A percentile compares a stretch with the other conserved stretches of the same genome.
Evolutionary conservation across 768 basidiomycete species (phyloP).

Genomic region (Gyrodon lividus): DNA sequence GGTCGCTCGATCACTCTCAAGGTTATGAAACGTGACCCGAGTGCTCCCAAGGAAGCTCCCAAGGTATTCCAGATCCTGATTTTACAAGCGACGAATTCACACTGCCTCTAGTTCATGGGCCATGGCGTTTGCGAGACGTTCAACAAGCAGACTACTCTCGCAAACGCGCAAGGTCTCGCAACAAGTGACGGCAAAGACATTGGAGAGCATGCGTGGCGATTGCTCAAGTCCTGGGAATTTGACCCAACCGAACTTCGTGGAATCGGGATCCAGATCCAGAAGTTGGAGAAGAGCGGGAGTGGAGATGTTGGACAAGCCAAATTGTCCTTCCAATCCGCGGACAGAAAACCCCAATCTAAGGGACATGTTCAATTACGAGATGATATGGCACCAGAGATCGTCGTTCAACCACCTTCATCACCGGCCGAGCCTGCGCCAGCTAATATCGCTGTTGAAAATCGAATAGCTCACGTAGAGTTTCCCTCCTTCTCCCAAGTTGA

Average conservation of each 20-base stretch:
- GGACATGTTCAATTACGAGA: background rate
- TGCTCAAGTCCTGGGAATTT: conserved; percentile 71
- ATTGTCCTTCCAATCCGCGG: conserved; percentile 52
- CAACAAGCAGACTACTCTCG: conserved; percentile 68
- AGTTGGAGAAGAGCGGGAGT: conserved; percentile 59
- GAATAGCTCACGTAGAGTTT: conserved; percentile 37
- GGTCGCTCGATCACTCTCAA: conserved; percentile 83
- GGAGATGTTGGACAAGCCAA: conserved; percentile 54
- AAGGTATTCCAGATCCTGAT: conserved; percentile 54
- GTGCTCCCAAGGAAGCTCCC: conserved; percentile 84
- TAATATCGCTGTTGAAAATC: conserved; percentile 9
- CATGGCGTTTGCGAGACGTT: conserved; percentile 84
- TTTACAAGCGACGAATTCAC: conserved; percentile 1
- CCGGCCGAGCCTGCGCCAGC: conserved; percentile 24
- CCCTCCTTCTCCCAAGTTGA: conserved; percentile 80
- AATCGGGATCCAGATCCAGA: conserved; percentile 87
- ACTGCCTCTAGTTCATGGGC: conserved; percentile 70
- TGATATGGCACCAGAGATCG: conserved; percentile 15
- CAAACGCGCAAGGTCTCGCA: conserved; percentile 59
- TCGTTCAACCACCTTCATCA: conserved; percentile 34
- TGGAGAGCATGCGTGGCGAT: conserved; percentile 71
- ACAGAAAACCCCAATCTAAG: conserved; percentile 2
- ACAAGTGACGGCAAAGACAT: conserved; percentile 75
- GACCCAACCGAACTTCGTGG: conserved; percentile 89
- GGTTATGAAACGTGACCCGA: conserved; percentile 82